Evolutionary conservation across 225 moss, liverwort and hornwort genomes (phyloP).

Genomic region (Marchantia paleacea): DNA sequence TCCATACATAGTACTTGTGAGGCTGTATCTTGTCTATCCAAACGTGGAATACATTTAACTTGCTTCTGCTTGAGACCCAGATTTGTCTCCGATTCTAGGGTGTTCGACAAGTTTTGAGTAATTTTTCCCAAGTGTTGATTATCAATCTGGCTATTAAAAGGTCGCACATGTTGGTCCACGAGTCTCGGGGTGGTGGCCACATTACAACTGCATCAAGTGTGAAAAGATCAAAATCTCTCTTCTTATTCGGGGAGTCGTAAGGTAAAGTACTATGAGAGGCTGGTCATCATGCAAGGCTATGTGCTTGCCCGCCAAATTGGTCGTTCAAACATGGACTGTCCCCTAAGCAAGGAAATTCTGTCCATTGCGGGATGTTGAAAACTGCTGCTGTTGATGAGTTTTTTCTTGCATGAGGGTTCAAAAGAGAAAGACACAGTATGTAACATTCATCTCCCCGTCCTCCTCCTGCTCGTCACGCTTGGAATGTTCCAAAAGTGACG

Average conservation of each 20-base stretch:
- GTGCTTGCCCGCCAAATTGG: neutral
- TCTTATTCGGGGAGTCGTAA: no score
- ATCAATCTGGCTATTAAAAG: neutral
- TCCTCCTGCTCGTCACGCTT: neutral
- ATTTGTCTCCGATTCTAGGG: neutral
- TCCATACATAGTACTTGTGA: neutral
- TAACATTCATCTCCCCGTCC: neutral
- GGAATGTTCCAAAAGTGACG: neutral
- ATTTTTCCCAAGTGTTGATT: neutral
- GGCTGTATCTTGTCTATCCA: neutral
- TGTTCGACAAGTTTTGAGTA: neutral
- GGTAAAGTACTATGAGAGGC: neutral
- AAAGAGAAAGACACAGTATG: neutral
- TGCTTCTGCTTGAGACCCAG: neutral
- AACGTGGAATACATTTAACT: neutral
- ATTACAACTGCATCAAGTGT: no score
- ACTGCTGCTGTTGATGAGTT: neutral
- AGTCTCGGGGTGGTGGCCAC: no score
- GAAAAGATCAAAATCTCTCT: neutral
- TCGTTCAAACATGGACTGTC: neutral
- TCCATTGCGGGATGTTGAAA: neutral
- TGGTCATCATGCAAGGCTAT: neutral
- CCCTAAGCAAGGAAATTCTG: neutral
- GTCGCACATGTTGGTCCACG: neutral
- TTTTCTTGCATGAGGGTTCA: neutral